A percentile compares a stretch with the other conserved stretches of the same genome.
phyloP scores from a whole-genome alignment of 805 yeast genomes.

The Metschnikowia santaceciliae region DNA sequence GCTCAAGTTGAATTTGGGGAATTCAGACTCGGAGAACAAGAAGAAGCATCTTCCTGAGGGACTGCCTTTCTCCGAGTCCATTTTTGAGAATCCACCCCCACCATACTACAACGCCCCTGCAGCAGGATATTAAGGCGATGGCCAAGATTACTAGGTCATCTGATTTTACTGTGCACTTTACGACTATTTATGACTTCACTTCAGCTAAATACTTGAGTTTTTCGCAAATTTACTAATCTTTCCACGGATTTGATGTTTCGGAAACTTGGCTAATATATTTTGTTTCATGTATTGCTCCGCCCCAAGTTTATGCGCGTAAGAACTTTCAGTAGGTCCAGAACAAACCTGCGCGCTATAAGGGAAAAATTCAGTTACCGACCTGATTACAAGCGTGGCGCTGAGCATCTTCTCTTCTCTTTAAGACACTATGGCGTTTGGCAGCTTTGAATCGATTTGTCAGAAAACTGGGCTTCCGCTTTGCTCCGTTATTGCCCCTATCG shows the following conservation, averaged over 20 bases:
- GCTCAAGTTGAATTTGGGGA: conserved; percentile 5
- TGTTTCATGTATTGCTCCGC: neutral
- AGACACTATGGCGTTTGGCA: conserved; percentile 61
- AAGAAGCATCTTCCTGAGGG: neutral
- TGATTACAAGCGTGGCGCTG: conserved; percentile 1
- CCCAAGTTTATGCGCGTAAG: neutral
- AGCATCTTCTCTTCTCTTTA: neutral
- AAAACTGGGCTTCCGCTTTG: conserved; percentile 77
- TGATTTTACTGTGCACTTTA: neutral
- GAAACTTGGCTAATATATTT: neutral
- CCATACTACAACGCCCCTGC: conserved; percentile 18
- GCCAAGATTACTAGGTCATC: neutral
- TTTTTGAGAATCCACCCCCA: conserved; percentile 17
- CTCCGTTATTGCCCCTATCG: conserved; percentile 59
- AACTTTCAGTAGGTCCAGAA: conserved; percentile 1
- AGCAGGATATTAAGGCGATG: conserved; percentile 7
- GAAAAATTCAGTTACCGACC: neutral
- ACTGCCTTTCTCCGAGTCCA: neutral
- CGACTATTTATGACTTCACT: conserved; percentile 2
- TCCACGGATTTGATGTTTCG: neutral
- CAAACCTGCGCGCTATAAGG: neutral
- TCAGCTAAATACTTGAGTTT: neutral
- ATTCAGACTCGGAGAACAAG: neutral
- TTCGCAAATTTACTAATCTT: neutral
- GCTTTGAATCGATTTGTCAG: conserved; percentile 58